These are phyloP conservation scores for Metarhizium album DNA, from an alignment of 2,329 filamentous ascomycete genomes.

Conservation along the genomic window DNA sequence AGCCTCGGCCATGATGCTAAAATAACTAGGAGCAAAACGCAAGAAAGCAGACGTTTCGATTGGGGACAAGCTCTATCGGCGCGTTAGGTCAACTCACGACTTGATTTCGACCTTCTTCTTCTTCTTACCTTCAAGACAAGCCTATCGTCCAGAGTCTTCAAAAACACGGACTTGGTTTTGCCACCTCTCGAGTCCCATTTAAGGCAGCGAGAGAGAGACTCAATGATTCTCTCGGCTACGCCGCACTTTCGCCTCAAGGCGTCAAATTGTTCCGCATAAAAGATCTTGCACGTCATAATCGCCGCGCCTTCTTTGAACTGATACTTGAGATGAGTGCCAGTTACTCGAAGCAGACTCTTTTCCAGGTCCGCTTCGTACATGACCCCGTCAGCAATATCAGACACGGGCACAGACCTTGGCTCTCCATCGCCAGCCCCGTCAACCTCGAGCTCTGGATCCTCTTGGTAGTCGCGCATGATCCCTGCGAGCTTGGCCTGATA, in stretches of 20 bases:
- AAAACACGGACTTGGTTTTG: conserved; percentile 93
- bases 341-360: conserved; percentile 70
- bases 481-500: conserved; percentile 70
- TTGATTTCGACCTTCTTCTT: neutral
- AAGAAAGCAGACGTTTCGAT: conserved; percentile 92
- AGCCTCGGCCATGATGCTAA: conserved; percentile 92
- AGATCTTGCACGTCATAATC: conserved; percentile 94
- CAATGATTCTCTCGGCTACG: conserved; percentile 84
- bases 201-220: conserved; percentile 86
- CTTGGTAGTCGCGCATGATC: conserved; percentile 45
- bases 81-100: conserved; percentile 8
- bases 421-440: conserved; percentile 20
- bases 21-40: conserved; percentile 92
- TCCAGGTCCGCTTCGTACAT: conserved; percentile 66
- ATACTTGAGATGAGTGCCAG: conserved; percentile 90
- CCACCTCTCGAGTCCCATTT: conserved; percentile 98
- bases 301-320: conserved; percentile 91
- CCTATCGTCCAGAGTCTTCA: conserved; percentile 92
- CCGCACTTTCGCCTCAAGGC: conserved; percentile 87
- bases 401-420: conserved; percentile 18
- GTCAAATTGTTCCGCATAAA: conserved; percentile 97
- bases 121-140: conserved; percentile 67
- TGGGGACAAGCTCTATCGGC: conserved; percentile 60
- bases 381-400: conserved; percentile 28
- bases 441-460: conserved; percentile 27